A percentile compares a stretch with the other conserved stretches of the same genome.
Conservation (phyloP, 495 filamentous ascomycete genomes). For the Neurospora sublineolata region DNA sequence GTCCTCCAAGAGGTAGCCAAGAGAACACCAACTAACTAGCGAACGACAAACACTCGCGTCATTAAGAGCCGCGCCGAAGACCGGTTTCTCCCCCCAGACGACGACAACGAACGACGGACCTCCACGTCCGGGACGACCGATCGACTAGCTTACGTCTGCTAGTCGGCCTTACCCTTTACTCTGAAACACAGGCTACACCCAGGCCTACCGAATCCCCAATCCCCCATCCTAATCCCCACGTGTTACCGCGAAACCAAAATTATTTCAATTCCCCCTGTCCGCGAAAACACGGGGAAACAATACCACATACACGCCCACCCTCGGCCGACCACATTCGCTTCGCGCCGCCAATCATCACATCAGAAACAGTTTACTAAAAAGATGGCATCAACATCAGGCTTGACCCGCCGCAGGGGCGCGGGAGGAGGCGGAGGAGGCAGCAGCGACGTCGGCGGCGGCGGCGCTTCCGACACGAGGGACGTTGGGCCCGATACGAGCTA, state of each 20-base stretch:
- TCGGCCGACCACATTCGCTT: background rate
- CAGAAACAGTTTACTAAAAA: background rate
- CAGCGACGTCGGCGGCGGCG: slow-evolving; percentile 21
- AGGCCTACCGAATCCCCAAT: background rate
- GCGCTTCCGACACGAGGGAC: slow-evolving; percentile 40
- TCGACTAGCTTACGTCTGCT: background rate
- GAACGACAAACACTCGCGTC: background rate
- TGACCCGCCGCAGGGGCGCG: slow-evolving; percentile 25
- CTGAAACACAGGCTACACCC: background rate
- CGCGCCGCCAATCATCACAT: background rate
- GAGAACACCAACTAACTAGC: background rate
- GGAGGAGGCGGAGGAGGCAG: slow-evolving; percentile 14
- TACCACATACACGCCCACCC: background rate
- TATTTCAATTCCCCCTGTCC: background rate
- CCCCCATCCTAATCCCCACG: background rate
- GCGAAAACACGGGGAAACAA: background rate
- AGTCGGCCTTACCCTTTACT: background rate
- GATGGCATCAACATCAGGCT: slow-evolving; percentile 17
- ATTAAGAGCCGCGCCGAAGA: background rate
- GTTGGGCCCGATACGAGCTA: slow-evolving; percentile 77
- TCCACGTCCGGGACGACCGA: background rate
- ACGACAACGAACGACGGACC: background rate
- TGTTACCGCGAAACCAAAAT: background rate
- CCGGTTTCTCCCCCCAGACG: background rate
- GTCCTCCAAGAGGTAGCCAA: background rate